A percentile compares a stretch with the other conserved stretches of the same genome.
These are phyloP conservation scores for Melastoma malabathricum DNA, from an alignment of 345 rosid species.

Conservation along the genomic window DNA sequence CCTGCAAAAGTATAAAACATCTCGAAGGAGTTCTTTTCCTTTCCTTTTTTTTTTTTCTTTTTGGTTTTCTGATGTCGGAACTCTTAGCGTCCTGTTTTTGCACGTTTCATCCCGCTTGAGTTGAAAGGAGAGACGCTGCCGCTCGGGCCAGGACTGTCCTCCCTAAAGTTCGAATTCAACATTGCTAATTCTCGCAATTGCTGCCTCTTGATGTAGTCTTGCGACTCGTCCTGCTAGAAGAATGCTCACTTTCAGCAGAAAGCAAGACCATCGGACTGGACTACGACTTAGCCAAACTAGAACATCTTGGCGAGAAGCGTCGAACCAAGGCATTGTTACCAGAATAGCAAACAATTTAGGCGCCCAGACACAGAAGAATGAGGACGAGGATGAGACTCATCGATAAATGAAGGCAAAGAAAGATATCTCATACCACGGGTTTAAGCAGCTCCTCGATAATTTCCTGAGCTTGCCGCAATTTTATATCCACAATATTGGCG, in stretches of 20 bases:
- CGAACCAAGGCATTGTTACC: too few species aligned
- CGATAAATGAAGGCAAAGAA: slow-evolving; percentile 4
- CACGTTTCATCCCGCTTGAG: slow-evolving; percentile 91
- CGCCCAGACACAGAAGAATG: not conserved
- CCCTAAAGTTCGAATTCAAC: slow-evolving; percentile 83
- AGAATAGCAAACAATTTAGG: not conserved
- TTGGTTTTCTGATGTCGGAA: slow-evolving; percentile 6
- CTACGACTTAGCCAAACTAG: not conserved
- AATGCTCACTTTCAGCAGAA: not conserved
- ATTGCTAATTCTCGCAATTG: slow-evolving; percentile 85
- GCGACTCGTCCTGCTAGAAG: slow-evolving; percentile 72
- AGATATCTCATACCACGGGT: slow-evolving; percentile 6
- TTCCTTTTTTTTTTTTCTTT: too few species aligned
- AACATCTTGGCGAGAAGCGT: not conserved
- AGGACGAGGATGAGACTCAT: not conserved
- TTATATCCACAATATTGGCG: slow-evolving; percentile 31
- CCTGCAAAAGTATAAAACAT: slow-evolving; percentile 14
- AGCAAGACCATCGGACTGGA: not conserved
- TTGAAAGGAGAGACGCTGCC: slow-evolving; percentile 94
- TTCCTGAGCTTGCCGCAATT: slow-evolving; percentile 38
- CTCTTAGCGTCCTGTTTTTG: slow-evolving; percentile 70
- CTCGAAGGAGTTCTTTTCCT: slow-evolving; percentile 1
- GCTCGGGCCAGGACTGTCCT: slow-evolving; percentile 94
- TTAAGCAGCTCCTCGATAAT: slow-evolving; percentile 29
- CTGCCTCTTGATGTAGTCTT: slow-evolving; percentile 90